Percentiles rank a stretch among this genome's conserved stretches.
Evolutionary conservation across 805 yeast genomes (phyloP).

Genomic region (Grigorovia jiainica): DNA sequence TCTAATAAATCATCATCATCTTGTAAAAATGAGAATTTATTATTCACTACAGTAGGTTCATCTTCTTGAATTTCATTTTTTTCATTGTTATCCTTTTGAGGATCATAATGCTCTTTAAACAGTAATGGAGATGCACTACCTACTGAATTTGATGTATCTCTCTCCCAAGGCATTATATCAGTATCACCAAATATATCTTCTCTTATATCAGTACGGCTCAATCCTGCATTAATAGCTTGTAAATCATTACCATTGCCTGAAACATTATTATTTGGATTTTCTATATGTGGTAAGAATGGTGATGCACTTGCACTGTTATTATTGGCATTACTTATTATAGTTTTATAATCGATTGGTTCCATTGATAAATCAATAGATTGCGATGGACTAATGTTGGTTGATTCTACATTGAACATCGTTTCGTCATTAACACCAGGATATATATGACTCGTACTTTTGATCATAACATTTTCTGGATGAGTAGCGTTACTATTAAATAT

Average conservation of each 20-base stretch:
- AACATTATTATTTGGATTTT: too few relatives aligned
- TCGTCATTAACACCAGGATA: neutral
- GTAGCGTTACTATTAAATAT: too few relatives aligned
- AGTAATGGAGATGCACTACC: neutral
- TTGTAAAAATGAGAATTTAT: constrained; percentile 32
- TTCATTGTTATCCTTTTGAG: neutral
- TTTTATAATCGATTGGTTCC: too few relatives aligned
- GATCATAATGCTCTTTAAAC: neutral
- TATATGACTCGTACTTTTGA: too few relatives aligned
- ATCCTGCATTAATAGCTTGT: neutral
- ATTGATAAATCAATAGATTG: too few relatives aligned
- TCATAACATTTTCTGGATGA: too few relatives aligned
- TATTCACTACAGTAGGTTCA: constrained; percentile 4
- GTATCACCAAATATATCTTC: constrained; percentile 1
- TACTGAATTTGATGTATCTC: neutral
- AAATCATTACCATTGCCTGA: too few relatives aligned
- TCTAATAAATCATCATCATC: constrained; percentile 39
- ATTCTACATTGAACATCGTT: neutral
- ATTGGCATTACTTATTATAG: too few relatives aligned
- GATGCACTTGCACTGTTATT: too few relatives aligned
- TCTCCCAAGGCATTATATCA: constrained; percentile 14
- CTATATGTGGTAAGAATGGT: too few relatives aligned
- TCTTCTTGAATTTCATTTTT: neutral
- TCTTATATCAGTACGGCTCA: too few relatives aligned
- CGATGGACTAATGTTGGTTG: neutral